Evolutionary conservation across 768 basidiomycete species (phyloP).

Genomic region (Rickenella mellea): DNA sequence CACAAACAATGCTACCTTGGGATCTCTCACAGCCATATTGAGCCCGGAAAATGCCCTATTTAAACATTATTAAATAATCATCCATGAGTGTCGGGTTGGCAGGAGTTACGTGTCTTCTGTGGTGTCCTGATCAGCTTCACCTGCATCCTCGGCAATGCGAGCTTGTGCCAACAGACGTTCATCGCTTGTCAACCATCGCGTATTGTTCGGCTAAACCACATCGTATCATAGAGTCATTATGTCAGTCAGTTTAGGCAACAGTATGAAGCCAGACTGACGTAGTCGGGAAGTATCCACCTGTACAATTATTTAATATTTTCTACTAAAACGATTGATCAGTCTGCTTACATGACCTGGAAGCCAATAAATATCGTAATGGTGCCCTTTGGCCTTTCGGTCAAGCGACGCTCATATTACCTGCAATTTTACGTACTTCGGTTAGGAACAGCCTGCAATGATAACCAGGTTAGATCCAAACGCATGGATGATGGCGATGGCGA

Average conservation of each 20-base stretch:
- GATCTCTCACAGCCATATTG: slow-evolving; percentile 10
- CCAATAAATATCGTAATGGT: slow-evolving; percentile 21
- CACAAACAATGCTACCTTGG: slow-evolving; percentile 11
- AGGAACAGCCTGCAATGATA: slow-evolving; percentile 46
- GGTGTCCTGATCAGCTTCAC: slow-evolving; percentile 10
- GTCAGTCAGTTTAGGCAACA: too few species aligned
- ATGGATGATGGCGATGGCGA: slow-evolving; percentile 17
- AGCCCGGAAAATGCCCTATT: slow-evolving; percentile 9
- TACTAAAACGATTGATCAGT: too few species aligned
- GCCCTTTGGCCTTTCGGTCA: too few species aligned
- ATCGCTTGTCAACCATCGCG: slow-evolving; percentile 7
- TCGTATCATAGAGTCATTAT: background rate
- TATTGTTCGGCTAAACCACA: slow-evolving; percentile 5
- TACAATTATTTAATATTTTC: too few species aligned
- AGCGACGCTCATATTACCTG: background rate
- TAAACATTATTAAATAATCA: background rate
- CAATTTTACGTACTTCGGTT: slow-evolving; percentile 48
- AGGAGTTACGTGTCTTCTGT: slow-evolving; percentile 6
- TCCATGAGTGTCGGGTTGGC: background rate
- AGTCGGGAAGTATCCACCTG: slow-evolving; percentile 53
- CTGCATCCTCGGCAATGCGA: slow-evolving; percentile 12
- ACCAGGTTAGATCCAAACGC: background rate
- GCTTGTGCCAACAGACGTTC: slow-evolving; percentile 9
- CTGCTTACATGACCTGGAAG: slow-evolving; percentile 8
- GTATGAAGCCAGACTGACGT: slow-evolving; percentile 39